These are phyloP conservation scores for Petunia secreta DNA, from an alignment of 257 asterid genomes.

Conservation along the genomic window DNA sequence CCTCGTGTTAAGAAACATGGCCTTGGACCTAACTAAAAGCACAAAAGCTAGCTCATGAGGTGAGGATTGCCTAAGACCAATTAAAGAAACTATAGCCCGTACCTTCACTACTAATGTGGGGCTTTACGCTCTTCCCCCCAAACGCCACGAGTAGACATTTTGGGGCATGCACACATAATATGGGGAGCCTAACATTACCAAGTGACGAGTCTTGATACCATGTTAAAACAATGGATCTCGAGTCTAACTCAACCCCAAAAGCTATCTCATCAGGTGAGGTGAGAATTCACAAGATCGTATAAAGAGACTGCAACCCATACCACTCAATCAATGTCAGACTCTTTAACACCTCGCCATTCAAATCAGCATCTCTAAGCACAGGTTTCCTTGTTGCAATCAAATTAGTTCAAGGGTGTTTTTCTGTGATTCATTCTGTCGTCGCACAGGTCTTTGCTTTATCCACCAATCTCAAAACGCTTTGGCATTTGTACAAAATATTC, in stretches of 20 bases:
- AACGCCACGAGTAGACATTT: no score
- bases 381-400: not conserved
- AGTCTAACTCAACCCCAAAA: not conserved
- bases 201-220: not conserved
- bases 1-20: not conserved
- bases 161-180: no score
- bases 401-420: constrained; percentile 7
- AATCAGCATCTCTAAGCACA: not conserved
- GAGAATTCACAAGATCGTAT: not conserved
- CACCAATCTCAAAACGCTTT: not conserved
- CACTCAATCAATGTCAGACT: not conserved
- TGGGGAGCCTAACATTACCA: not conserved
- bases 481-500: not conserved
- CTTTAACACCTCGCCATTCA: constrained; percentile 3
- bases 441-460: not conserved
- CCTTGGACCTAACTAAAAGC: not conserved
- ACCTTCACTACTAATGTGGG: no score
- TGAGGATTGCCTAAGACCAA: not conserved
- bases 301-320: not conserved
- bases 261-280: not conserved
- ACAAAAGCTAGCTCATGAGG: not conserved
- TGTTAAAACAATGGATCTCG: not conserved
- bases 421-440: no score
- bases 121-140: no score
- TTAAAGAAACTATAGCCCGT: no score